Conservation (phyloP, 2,329 filamentous ascomycete genomes). For the Fusarium sacchari region DNA sequence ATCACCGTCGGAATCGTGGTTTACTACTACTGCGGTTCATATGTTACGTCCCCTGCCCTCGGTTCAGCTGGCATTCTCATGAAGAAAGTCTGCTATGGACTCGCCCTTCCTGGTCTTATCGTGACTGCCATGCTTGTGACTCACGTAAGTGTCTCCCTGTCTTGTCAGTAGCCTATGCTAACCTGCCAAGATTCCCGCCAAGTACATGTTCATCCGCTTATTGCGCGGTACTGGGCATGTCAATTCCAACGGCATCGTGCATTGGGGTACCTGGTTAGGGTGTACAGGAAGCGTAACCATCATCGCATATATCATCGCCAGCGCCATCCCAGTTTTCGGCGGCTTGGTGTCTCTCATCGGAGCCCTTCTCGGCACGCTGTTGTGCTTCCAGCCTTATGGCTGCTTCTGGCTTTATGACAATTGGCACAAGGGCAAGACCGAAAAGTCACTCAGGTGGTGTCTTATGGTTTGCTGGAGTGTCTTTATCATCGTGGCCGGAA, state of each 20-base stretch:
- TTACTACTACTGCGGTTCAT: conserved; percentile 58
- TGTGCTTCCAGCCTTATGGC: conserved; percentile 45
- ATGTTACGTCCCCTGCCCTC: conserved; percentile 57
- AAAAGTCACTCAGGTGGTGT: conserved; percentile 10
- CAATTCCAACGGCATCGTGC: conserved; percentile 41
- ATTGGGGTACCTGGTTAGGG: conserved; percentile 47
- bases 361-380: conserved; percentile 43
- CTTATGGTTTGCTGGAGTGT: conserved; percentile 23
- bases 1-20: conserved; percentile 50
- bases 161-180: neutral
- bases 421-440: conserved; percentile 27
- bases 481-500: conserved; percentile 29
- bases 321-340: conserved; percentile 41
- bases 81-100: conserved; percentile 57
- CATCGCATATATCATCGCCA: conserved; percentile 44
- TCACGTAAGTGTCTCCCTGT: conserved; percentile 36
- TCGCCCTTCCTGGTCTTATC: conserved; percentile 45
- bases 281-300: conserved; percentile 42
- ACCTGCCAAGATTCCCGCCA: conserved; percentile 15
- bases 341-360: conserved; percentile 44
- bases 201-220: conserved; percentile 30
- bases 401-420: conserved; percentile 46
- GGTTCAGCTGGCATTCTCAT: conserved; percentile 54
- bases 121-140: conserved; percentile 39
- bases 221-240: conserved; percentile 46